Evolutionary conservation across 176 grass and related monocot species (phyloP), one percentile per base, ranked within the genome.

Genomic region (Triticum urartu): DNA sequence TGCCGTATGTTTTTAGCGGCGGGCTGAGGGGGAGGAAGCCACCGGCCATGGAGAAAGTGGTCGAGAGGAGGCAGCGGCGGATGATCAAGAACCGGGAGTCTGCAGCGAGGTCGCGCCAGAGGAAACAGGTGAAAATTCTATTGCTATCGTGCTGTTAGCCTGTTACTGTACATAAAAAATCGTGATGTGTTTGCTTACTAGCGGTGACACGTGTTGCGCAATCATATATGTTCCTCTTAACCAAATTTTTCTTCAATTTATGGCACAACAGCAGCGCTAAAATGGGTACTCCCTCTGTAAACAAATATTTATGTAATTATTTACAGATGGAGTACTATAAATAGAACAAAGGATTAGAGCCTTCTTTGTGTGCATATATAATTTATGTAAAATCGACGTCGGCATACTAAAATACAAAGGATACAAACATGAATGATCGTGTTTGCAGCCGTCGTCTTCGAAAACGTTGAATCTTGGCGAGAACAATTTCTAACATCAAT

Each of bases 61-160:
- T 77, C 26, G 95, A 97, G 84, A 86, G 95, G 80, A 85, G 95
- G 84, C 95, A 97, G 43, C 80, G 90, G 7, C 86, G 95, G 73
- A 97, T 97, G 95, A 94, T 97, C 85, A 97, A 97, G 86, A 97
- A 97, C 82, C 83, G 95, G 76, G 95, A 97, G 78, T 97, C 95
- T 0, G 95, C 95, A 0, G 88, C 95, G 18, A 92, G 92, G 85
- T 97, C 95, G 22, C 90, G 95, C 11, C 88, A 91, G 39, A 91
- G 90, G 87, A 97, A 97, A 26, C 95, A 97, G 90, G 95, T 97
- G 72, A 89, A 84, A 30, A n/a, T 17, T 91, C 3, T 45, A 8
- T 79, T 81, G 1, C 62, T 58, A 28, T 70, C 47, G 36, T 72
- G 62, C 36, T 61, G 20, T 17, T 47, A 58, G 28, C 28, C 28